Conservation (phyloP, 2,329 filamentous ascomycete genomes). For the Talaromyces sp. region DNA sequence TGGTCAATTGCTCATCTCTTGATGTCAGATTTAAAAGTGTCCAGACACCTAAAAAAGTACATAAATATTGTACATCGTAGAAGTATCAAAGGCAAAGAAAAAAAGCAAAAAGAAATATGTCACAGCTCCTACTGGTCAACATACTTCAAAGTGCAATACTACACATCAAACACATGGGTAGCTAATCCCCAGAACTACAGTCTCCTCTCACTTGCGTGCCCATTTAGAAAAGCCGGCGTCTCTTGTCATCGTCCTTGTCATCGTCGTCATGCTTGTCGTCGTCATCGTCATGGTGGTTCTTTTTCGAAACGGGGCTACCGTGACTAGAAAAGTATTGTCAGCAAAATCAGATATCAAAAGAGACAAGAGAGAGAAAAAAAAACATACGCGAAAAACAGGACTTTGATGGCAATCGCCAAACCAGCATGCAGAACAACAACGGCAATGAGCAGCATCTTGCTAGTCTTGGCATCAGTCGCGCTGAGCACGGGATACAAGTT, state of each 20-base stretch:
- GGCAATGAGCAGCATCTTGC: constrained; percentile 77
- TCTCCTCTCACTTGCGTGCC: constrained; percentile 5
- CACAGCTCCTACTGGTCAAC: background rate
- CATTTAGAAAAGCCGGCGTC: constrained; percentile 24
- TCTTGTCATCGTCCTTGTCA: constrained; percentile 19
- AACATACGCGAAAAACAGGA: constrained; percentile 80
- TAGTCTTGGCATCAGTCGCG: constrained; percentile 86
- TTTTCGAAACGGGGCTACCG: constrained; percentile 55
- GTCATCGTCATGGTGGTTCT: constrained; percentile 30
- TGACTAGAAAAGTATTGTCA: constrained; percentile 38
- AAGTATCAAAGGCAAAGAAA: background rate
- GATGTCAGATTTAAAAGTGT: background rate
- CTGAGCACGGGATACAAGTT: constrained; percentile 89
- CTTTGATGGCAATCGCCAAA: constrained; percentile 90
- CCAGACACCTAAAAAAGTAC: background rate
- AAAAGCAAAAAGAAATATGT: background rate
- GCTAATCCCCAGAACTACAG: background rate
- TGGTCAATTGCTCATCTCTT: background rate
- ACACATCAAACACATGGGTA: background rate
- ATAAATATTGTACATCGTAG: background rate
- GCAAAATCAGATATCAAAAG: background rate
- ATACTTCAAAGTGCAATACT: background rate
- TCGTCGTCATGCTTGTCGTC: constrained; percentile 20
- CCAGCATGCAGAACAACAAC: constrained; percentile 83
- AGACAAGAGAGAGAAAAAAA: background rate